phyloP scores from a whole-genome alignment of 75 land plant genomes.

The Pinus tabuliformis region DNA sequence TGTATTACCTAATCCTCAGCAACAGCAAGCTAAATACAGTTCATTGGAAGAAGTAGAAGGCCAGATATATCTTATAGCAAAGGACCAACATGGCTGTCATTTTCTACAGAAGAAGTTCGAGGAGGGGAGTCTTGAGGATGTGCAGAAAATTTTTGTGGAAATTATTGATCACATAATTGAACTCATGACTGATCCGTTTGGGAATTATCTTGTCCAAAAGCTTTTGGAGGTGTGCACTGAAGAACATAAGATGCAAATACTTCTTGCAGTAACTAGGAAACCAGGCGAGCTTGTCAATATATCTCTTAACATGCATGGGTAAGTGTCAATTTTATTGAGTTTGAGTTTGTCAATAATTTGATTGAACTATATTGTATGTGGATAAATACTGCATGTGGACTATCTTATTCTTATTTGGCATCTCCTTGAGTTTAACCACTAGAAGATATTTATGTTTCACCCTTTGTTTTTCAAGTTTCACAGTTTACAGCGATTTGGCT shows the following conservation, averaged over 20 bases:
- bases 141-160: constrained; percentile 63
- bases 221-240: constrained; percentile 75
- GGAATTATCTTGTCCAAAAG: constrained; percentile 86
- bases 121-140: constrained; percentile 56
- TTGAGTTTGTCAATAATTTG: not conserved
- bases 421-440: not conserved
- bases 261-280: constrained; percentile 42
- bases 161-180: constrained; percentile 60
- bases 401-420: not conserved
- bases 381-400: not conserved
- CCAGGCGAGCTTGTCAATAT: constrained; percentile 30
- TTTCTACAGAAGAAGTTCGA: constrained; percentile 61
- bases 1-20: not conserved
- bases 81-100: constrained; percentile 81
- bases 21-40: constrained; percentile 30
- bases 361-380: not conserved
- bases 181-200: constrained; percentile 83
- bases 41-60: constrained; percentile 59
- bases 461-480: not conserved
- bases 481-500: not conserved
- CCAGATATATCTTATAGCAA: constrained; percentile 58
- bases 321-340: constrained; percentile 1
- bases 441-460: not conserved
- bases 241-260: constrained; percentile 57
- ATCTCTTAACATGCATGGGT: constrained; percentile 54